Percentiles rank a stretch among this genome's conserved stretches.
These are phyloP conservation scores for Symmetrospora coprosmae DNA, from an alignment of 768 basidiomycete species.

Conservation along the genomic window DNA sequence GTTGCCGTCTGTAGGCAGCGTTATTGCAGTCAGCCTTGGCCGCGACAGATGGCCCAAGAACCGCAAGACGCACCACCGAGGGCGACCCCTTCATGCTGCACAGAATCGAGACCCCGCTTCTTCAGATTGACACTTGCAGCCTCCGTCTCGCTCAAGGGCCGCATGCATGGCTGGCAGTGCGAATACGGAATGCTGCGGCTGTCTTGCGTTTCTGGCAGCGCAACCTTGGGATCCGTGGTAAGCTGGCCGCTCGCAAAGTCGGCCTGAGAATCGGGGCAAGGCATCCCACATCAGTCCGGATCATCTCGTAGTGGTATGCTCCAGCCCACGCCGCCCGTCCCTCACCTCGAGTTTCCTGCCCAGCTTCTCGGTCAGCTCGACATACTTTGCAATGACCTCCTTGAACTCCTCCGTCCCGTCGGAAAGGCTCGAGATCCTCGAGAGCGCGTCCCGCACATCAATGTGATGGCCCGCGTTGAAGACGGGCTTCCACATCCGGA, in stretches of 20 bases:
- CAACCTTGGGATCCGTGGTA: constrained; percentile 2
- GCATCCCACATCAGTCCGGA: too few relatives aligned
- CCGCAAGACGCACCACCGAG: constrained; percentile 13
- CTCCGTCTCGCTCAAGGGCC: constrained; percentile 29
- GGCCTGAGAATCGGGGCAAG: constrained; percentile 2
- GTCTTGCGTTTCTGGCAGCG: background rate
- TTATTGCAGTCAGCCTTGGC: too few relatives aligned
- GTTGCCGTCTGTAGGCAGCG: background rate
- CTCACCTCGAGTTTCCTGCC: constrained; percentile 48
- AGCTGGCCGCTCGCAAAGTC: constrained; percentile 10
- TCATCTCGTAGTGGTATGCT: too few relatives aligned
- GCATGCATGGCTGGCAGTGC: constrained; percentile 58
- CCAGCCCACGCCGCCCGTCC: background rate
- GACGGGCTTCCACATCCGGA: constrained; percentile 75
- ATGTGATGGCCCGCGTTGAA: constrained; percentile 44
- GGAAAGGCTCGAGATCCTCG: constrained; percentile 35
- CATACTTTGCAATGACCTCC: constrained; percentile 41
- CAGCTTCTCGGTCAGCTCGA: constrained; percentile 49
- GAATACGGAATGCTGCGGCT: constrained; percentile 47
- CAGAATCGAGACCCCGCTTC: background rate
- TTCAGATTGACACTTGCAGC: constrained; percentile 7
- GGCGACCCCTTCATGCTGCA: background rate
- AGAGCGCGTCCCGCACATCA: constrained; percentile 61
- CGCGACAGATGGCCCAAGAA: too few relatives aligned
- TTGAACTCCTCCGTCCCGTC: constrained; percentile 32